A percentile compares a stretch with the other conserved stretches of the same genome.
Conservation (phyloP, 306 rosid species). For the Albizia julibrissin region DNA sequence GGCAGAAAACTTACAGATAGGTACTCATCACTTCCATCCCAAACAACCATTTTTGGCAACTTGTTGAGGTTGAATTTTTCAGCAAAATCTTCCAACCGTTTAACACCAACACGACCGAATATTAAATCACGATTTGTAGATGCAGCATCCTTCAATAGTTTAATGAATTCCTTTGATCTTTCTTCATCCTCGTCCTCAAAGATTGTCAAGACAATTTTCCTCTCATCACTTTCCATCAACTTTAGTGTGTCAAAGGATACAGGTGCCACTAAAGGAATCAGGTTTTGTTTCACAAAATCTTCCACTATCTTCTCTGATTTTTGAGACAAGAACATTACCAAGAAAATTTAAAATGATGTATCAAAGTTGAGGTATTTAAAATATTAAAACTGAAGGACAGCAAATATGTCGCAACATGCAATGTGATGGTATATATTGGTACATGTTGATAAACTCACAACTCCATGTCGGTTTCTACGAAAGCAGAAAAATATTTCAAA, state of each 20-base stretch:
- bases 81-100: constrained; percentile 83
- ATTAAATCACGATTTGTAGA: constrained; percentile 87
- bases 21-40: constrained; percentile 84
- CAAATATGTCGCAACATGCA: constrained; percentile 20
- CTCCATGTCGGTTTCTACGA: background rate
- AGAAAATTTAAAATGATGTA: constrained; percentile 7
- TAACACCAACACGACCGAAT: constrained; percentile 80
- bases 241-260: constrained; percentile 73
- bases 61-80: constrained; percentile 66
- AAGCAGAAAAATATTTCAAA: background rate
- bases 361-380: constrained; percentile 18
- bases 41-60: constrained; percentile 81
- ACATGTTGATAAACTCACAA: background rate
- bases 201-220: constrained; percentile 81
- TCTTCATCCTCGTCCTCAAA: constrained; percentile 80
- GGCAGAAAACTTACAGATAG: constrained; percentile 58
- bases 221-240: constrained; percentile 64
- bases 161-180: constrained; percentile 58
- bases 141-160: constrained; percentile 84
- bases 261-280: constrained; percentile 79
- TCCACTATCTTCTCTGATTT: constrained; percentile 76
- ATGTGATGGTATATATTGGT: background rate
- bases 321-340: constrained; percentile 30
- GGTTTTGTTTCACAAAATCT: constrained; percentile 71
- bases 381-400: constrained; percentile 6